phyloP scores from a whole-genome alignment of 352 stramenopile genomes.

The Globisporangium uncinulatum region DNA sequence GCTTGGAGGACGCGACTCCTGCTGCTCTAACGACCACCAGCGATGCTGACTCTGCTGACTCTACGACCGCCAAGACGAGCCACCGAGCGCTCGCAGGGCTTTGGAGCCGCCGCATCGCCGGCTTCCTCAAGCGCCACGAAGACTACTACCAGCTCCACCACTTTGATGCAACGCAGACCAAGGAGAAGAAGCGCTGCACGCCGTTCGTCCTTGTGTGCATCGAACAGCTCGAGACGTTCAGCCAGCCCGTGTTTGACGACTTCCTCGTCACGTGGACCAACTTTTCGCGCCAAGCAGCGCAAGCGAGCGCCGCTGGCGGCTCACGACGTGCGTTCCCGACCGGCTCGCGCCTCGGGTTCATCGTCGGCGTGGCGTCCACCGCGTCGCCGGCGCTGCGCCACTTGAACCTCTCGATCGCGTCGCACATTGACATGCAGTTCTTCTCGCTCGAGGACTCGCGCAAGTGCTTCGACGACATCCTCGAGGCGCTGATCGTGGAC shows the following conservation, averaged over 20 bases:
- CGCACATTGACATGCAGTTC: constrained; percentile 64
- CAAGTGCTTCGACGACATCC: constrained; percentile 69
- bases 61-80: not conserved
- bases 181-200: constrained; percentile 7
- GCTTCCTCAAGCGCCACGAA: constrained; percentile 23
- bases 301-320: not conserved
- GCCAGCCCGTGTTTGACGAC: constrained; percentile 48
- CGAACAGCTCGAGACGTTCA: constrained; percentile 68
- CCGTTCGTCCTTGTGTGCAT: constrained; percentile 66
- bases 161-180: constrained; percentile 4
- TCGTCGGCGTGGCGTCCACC: constrained; percentile 63
- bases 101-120: constrained; percentile 16
- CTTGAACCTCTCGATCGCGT: constrained; percentile 49
- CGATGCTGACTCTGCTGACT: not conserved
- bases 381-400: constrained; percentile 60
- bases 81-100: constrained; percentile 8
- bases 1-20: constrained; percentile 6
- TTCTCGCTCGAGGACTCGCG: constrained; percentile 72
- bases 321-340: not conserved
- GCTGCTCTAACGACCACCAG: not conserved
- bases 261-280: constrained; percentile 73
- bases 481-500: constrained; percentile 66
- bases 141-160: constrained; percentile 28
- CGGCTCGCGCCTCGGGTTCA: constrained; percentile 36
- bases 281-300: constrained; percentile 18